Percentiles rank a stretch among this genome's conserved stretches.
phyloP scores from a whole-genome alignment of 495 filamentous ascomycete species.

The Aspergillus heteromorphus region DNA sequence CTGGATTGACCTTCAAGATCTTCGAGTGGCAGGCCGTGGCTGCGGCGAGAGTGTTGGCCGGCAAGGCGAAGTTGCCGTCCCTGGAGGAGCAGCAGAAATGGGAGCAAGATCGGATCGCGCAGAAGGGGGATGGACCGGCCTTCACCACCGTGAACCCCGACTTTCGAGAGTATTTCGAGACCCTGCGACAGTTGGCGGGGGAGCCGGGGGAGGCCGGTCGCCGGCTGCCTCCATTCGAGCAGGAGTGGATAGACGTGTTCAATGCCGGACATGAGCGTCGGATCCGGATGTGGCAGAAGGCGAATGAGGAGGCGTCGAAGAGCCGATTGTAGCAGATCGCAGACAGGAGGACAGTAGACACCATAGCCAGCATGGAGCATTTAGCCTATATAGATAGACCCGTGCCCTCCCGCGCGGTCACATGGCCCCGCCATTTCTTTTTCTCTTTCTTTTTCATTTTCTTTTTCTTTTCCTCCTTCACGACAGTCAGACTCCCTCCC shows the following conservation, averaged over 20 bases:
- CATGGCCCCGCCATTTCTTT: too few species aligned
- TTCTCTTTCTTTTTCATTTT: too few species aligned
- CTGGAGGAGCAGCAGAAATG: slow-evolving; percentile 41
- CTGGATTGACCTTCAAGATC: slow-evolving; percentile 53
- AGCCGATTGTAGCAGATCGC: slow-evolving; percentile 1
- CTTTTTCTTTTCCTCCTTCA: too few species aligned
- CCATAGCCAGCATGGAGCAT: too few species aligned
- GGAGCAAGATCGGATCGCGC: slow-evolving; percentile 45
- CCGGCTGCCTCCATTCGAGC: slow-evolving; percentile 40
- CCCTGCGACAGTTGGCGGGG: slow-evolving; percentile 40
- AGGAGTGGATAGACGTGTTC: slow-evolving; percentile 46
- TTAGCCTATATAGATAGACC: neutral
- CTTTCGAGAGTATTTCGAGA: slow-evolving; percentile 53
- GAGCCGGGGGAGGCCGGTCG: slow-evolving; percentile 36
- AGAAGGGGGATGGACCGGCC: slow-evolving; percentile 43
- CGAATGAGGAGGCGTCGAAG: slow-evolving; percentile 13
- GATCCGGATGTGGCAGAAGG: slow-evolving; percentile 45
- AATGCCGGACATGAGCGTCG: slow-evolving; percentile 41
- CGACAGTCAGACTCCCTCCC: too few species aligned
- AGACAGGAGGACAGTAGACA: too few species aligned
- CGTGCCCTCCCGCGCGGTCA: neutral
- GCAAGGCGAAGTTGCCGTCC: slow-evolving; percentile 41
- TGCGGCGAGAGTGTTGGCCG: slow-evolving; percentile 50
- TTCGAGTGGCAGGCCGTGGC: slow-evolving; percentile 60
- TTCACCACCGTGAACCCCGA: slow-evolving; percentile 49